Evolutionary conservation across 2,329 filamentous ascomycete genomes (phyloP).

Genomic region (Aspergillus piperis): DNA sequence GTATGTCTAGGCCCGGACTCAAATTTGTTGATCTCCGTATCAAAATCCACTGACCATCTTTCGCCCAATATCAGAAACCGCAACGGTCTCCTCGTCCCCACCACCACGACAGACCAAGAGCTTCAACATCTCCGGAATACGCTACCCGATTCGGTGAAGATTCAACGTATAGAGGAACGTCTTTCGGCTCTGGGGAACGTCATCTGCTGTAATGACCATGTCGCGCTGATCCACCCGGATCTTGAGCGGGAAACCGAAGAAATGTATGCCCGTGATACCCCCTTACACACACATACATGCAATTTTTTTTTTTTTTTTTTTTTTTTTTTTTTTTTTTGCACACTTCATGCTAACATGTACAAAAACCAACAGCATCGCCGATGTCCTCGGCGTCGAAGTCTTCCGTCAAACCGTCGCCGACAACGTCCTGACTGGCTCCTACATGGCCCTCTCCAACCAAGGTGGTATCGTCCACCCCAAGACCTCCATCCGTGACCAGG

Average conservation of each 20-base stretch:
- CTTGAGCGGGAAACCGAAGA: slow-evolving; percentile 97
- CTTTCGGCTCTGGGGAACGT: slow-evolving; percentile 95
- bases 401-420: slow-evolving; percentile 87
- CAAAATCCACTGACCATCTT: neutral
- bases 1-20: slow-evolving; percentile 49
- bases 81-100: slow-evolving; percentile 94
- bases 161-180: slow-evolving; percentile 96
- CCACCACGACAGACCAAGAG: slow-evolving; percentile 95
- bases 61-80: slow-evolving; percentile 67
- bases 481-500: slow-evolving; percentile 95
- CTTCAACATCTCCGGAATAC: slow-evolving; percentile 95
- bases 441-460: slow-evolving; percentile 95
- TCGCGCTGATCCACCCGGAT: slow-evolving; percentile 93
- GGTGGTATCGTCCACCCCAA: slow-evolving; percentile 97
- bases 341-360: neutral
- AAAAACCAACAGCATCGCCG: slow-evolving; percentile 63
- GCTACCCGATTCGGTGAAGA: slow-evolving; percentile 86
- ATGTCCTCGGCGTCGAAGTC: slow-evolving; percentile 69
- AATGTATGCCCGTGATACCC: slow-evolving; percentile 54
- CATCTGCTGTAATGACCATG: slow-evolving; percentile 94
- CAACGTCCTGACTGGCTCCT: slow-evolving; percentile 93
- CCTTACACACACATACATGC: neutral
- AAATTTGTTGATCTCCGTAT: neutral
- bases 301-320: too few relatives aligned
- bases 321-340: too few relatives aligned